Conservation (phyloP, 192 early-diverging fungal genomes). For the Coemansia sp. region DNA sequence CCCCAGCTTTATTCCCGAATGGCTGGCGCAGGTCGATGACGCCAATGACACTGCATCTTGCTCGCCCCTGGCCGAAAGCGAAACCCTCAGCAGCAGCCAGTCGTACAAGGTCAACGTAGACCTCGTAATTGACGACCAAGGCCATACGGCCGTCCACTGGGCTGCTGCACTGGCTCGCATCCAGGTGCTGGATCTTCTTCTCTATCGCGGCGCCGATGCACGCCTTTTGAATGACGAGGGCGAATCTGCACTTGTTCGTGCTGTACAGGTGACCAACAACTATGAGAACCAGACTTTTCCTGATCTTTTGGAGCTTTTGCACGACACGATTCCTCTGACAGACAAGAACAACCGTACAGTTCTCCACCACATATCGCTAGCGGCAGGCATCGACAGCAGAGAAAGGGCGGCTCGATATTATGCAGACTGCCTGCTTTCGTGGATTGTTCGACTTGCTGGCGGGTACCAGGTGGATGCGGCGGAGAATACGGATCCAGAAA, state of each 20-base stretch:
- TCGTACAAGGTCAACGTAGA: conserved; percentile 69
- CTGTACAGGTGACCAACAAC: conserved; percentile 84
- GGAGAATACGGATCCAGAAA: conserved; percentile 8
- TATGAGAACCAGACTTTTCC: conserved; percentile 81
- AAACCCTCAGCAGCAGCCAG: not conserved
- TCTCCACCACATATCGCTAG: conserved; percentile 85
- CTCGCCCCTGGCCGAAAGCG: conserved; percentile 15
- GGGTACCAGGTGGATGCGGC: conserved; percentile 45
- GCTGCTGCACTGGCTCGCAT: conserved; percentile 85
- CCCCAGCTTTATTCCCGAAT: conserved; percentile 61
- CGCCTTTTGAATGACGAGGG: conserved; percentile 73
- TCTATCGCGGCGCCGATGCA: conserved; percentile 74
- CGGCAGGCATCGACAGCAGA: conserved; percentile 69
- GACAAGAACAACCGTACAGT: conserved; percentile 84
- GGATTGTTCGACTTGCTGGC: conserved; percentile 56
- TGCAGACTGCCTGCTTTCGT: conserved; percentile 79
- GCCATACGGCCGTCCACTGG: conserved; percentile 96
- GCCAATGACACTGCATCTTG: conserved; percentile 62
- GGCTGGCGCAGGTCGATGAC: conserved; percentile 49
- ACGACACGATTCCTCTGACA: conserved; percentile 69
- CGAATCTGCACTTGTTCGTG: conserved; percentile 86
- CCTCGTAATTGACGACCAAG: conserved; percentile 89
- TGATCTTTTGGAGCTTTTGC: conserved; percentile 68
- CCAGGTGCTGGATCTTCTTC: conserved; percentile 70
- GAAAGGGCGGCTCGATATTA: conserved; percentile 82